These are phyloP conservation scores for Candida germanica DNA, from an alignment of 805 yeast genomes.

Conservation along the genomic window DNA sequence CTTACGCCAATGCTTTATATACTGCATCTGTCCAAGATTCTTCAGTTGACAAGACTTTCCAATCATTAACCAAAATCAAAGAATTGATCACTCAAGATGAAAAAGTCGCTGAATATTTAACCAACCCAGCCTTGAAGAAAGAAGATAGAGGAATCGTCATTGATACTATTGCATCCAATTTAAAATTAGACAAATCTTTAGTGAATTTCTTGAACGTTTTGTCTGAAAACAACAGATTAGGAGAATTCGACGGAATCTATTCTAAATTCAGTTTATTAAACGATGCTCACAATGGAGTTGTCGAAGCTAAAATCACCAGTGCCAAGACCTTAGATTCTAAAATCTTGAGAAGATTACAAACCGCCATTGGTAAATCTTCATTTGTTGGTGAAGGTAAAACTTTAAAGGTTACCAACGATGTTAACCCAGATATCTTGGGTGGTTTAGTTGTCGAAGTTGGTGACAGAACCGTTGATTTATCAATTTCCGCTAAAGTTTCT, in stretches of 20 bases:
- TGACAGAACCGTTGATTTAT: slow-evolving; percentile 94
- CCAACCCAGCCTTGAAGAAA: slow-evolving; percentile 80
- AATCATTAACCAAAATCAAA: slow-evolving; percentile 59
- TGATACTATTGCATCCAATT: slow-evolving; percentile 48
- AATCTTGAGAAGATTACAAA: slow-evolving; percentile 71
- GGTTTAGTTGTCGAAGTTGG: slow-evolving; percentile 95
- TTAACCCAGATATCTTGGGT: slow-evolving; percentile 89
- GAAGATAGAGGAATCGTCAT: slow-evolving; percentile 73
- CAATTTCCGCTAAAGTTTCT: slow-evolving; percentile 78
- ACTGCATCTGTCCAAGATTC: slow-evolving; percentile 85
- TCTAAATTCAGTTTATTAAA: slow-evolving; percentile 71
- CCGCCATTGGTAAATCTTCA: slow-evolving; percentile 71
- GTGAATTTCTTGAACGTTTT: slow-evolving; percentile 78
- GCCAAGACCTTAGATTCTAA: slow-evolving; percentile 81
- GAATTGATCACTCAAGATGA: slow-evolving; percentile 58
- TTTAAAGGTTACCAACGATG: slow-evolving; percentile 75
- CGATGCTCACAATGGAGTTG: slow-evolving; percentile 88
- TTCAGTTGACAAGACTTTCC: slow-evolving; percentile 65
- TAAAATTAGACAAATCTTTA: slow-evolving; percentile 63
- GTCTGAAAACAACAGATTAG: slow-evolving; percentile 92
- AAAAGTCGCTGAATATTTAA: slow-evolving; percentile 57
- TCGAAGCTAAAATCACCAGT: slow-evolving; percentile 90
- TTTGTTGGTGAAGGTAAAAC: slow-evolving; percentile 86
- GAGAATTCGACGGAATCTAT: slow-evolving; percentile 60
- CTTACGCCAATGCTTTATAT: slow-evolving; percentile 93